Conservation (phyloP, 768 basidiomycete species). For the Sporobolomyces pararoseus region DNA sequence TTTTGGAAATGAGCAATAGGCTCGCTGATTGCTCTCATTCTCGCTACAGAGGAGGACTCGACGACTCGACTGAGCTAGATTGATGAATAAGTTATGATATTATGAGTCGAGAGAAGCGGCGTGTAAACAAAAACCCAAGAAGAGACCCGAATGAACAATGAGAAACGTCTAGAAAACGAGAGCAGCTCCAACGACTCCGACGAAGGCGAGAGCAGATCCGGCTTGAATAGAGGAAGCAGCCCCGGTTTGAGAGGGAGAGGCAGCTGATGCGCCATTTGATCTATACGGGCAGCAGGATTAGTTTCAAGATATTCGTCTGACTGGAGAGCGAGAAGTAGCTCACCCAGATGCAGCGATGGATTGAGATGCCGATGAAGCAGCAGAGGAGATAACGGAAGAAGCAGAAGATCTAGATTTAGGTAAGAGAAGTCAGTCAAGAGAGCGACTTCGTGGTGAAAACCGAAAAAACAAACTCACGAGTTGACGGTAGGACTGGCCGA, state of each 20-base stretch:
- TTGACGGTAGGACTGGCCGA: too few relatives aligned
- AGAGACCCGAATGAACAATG: background rate
- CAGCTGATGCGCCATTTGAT: background rate
- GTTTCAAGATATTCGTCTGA: too few relatives aligned
- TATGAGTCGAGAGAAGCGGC: too few relatives aligned
- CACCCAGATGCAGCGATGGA: constrained; percentile 4
- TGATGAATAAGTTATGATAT: too few relatives aligned
- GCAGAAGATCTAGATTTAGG: background rate
- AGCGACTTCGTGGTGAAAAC: background rate
- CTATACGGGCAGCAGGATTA: too few relatives aligned
- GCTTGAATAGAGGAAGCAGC: background rate
- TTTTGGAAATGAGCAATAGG: too few relatives aligned
- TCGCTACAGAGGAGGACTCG: too few relatives aligned
- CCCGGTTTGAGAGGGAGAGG: background rate
- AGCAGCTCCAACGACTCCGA: constrained; percentile 8
- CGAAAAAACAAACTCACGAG: constrained; percentile 3
- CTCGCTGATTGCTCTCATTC: too few relatives aligned
- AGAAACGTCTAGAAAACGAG: constrained; percentile 7
- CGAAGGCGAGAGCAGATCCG: constrained; percentile 10
- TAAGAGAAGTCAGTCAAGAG: background rate
- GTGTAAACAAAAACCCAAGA: too few relatives aligned
- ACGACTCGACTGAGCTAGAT: too few relatives aligned
- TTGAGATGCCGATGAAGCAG: background rate
- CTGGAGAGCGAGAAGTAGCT: background rate
- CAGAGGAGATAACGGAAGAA: background rate